phyloP scores from a whole-genome alignment of 768 basidiomycete genomes.

The Russula sp. region DNA sequence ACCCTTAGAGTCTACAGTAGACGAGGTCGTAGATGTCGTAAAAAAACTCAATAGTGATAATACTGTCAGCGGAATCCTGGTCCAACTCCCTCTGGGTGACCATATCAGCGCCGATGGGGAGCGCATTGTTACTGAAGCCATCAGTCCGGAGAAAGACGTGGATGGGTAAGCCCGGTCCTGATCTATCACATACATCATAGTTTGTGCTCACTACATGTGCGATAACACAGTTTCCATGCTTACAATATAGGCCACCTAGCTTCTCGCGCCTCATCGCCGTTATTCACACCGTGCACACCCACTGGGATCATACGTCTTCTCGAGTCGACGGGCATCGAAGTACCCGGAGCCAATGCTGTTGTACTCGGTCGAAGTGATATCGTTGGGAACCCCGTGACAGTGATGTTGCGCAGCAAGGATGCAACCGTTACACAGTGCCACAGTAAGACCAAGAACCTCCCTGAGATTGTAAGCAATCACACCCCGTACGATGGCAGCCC shows the following conservation, averaged over 20 bases:
- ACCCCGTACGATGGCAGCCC: not conserved
- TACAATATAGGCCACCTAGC: constrained; percentile 96
- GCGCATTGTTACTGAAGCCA: constrained; percentile 87
- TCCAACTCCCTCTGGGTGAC: constrained; percentile 88
- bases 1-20: constrained; percentile 60
- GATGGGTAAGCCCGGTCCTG: constrained; percentile 62
- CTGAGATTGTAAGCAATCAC: constrained; percentile 55
- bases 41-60: constrained; percentile 80
- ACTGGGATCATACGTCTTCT: constrained; percentile 87
- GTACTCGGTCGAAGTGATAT: constrained; percentile 97
- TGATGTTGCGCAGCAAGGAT: constrained; percentile 82
- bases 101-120: constrained; percentile 80
- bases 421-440: constrained; percentile 99
- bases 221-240: constrained; percentile 75
- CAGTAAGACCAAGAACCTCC: constrained; percentile 78
- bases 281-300: constrained; percentile 94
- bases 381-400: constrained; percentile 91
- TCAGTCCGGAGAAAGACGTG: constrained; percentile 92
- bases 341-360: constrained; percentile 78
- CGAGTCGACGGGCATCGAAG: constrained; percentile 73
- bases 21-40: constrained; percentile 72
- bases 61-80: constrained; percentile 79
- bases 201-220: not conserved
- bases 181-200: not conserved
- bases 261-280: constrained; percentile 81